Evolutionary conservation across 768 basidiomycete species (phyloP).

Genomic region (Leccinum barrowsii): DNA sequence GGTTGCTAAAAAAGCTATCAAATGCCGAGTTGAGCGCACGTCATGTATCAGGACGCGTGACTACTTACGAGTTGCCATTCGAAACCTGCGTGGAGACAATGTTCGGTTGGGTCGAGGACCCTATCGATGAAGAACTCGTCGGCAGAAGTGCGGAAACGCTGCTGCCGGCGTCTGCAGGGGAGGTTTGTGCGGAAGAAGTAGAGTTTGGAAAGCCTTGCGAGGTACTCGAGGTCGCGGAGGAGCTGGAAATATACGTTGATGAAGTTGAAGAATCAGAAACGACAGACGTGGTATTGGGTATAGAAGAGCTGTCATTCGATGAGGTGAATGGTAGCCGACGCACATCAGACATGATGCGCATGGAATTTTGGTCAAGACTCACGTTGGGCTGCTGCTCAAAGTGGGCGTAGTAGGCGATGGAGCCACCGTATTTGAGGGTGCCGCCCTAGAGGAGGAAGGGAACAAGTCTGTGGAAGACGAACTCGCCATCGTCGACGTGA

Average conservation of each 20-base stretch:
- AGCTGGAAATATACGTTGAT: neutral
- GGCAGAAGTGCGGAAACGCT: conserved; percentile 40
- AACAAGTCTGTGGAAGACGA: neutral
- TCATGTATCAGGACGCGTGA: neutral
- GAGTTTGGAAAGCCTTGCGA: neutral
- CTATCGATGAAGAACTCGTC: conserved; percentile 36
- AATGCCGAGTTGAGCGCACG: conserved; percentile 2
- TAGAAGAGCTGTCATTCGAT: neutral
- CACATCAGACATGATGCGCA: neutral
- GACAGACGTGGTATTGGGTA: neutral
- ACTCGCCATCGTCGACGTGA: neutral
- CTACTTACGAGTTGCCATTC: conserved; percentile 26
- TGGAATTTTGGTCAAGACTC: neutral
- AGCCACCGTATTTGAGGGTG: neutral
- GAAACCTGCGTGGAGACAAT: conserved; percentile 44
- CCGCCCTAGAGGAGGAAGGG: neutral
- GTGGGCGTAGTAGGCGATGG: neutral
- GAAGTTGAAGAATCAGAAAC: conserved; percentile 2
- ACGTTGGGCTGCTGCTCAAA: neutral
- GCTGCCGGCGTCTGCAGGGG: conserved; percentile 38
- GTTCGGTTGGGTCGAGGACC: conserved; percentile 44
- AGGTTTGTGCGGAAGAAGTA: conserved; percentile 27
- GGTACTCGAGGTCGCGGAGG: neutral
- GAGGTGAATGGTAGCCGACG: neutral
- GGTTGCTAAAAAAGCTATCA: conserved; percentile 62